Evolutionary conservation across 768 basidiomycete species (phyloP), one percentile per base, ranked within the genome.

Genomic region (Suillus sp.): DNA sequence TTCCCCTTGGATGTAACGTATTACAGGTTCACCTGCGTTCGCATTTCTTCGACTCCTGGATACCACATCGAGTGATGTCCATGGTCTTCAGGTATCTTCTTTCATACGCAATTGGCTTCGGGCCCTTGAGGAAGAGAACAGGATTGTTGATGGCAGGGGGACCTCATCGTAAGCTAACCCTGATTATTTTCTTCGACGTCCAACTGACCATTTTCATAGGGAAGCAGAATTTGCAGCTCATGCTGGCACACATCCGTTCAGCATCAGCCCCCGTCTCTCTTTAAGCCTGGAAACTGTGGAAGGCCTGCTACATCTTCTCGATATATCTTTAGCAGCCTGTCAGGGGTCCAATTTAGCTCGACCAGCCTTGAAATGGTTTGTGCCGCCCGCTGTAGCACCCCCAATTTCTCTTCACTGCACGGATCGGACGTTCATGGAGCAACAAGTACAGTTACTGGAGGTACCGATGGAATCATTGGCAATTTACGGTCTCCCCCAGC

Each of bases 371-470:
- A 88, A 87, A 67, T 97, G 95, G 89, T 93, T 89, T 75, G 80
- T 92, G 20, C 93, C 93, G n/a, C 80, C 88, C 10, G 95, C 80
- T 9, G 84, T 94, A 37, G 96, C 96, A 0, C 96, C 96, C 3
- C 85, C 92, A 0, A 90, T 97, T 64, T 73, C 84, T 32, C 77
- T 91, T 64, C 81, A 86, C 66, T 93, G 90, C 71, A 83, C 85
- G 45, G 85, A 93, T 72, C 87, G 94, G 53, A 84, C 88, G 7
- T 97, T 93, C 78, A 70, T 91, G 35, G 92, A 96, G 71, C 79
- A 80, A 43, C 88, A 92, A 76, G 74, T 81, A 35, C 78, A 80
- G 30, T 60, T 86, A 18, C 72, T 84, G 4, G 89, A 90, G 54
- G 90, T 87, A 47, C 88, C 92, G n/a, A 64, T 88, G 57, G 90